Evolutionary conservation across 352 stramenopile species (phyloP).

Genomic region (Pythium volutum): DNA sequence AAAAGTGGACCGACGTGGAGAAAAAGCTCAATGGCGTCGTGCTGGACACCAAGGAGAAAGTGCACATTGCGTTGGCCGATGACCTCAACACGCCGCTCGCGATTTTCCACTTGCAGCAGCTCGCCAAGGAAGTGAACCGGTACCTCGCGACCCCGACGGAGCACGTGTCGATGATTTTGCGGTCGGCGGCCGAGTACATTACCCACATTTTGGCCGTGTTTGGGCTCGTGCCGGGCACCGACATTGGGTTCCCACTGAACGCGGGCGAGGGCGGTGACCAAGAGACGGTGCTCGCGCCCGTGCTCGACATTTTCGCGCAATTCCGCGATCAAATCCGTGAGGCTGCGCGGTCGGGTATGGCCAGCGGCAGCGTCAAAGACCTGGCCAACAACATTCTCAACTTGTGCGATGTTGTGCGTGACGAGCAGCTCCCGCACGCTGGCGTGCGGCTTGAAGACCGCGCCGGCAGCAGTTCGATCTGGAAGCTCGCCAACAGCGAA

Average conservation of each 20-base stretch:
- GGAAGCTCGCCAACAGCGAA: conserved; percentile 91
- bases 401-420: conserved; percentile 86
- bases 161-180: conserved; percentile 79
- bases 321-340: conserved; percentile 87
- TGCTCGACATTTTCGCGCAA: conserved; percentile 88
- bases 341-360: conserved; percentile 51
- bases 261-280: conserved; percentile 45
- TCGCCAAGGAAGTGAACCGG: conserved; percentile 85
- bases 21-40: conserved; percentile 66
- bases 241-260: conserved; percentile 81
- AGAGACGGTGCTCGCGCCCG: conserved; percentile 77
- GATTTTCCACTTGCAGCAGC: conserved; percentile 65
- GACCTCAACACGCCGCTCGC: conserved; percentile 91
- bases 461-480: conserved; percentile 61
- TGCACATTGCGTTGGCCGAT: conserved; percentile 78
- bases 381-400: conserved; percentile 70
- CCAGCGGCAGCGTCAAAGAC: conserved; percentile 41
- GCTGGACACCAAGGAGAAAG: conserved; percentile 73
- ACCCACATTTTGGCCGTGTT: conserved; percentile 86
- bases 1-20: conserved; percentile 78
- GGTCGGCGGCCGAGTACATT: conserved; percentile 84
- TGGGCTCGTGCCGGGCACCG: conserved; percentile 66
- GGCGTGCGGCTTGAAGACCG: conserved; percentile 89
- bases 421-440: conserved; percentile 85
- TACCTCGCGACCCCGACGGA: conserved; percentile 67